These are phyloP conservation scores for sweet orange (Citrus sinensis) DNA, from an alignment of 345 rosid species.

Conservation along the genomic window DNA sequence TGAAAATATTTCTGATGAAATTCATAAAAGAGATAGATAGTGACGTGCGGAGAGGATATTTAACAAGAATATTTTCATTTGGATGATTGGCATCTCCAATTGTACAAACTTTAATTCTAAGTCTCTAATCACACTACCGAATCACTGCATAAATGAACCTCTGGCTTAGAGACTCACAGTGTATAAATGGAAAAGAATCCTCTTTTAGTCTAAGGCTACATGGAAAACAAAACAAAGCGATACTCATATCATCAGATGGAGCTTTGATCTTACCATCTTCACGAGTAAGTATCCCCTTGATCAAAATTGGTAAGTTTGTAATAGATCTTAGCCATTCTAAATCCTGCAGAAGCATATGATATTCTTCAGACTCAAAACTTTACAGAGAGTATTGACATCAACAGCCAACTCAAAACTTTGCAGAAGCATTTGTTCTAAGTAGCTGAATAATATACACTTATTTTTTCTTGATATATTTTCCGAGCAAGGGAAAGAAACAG, in stretches of 20 bases:
- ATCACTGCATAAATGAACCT: too few relatives aligned
- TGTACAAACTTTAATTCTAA: too few relatives aligned
- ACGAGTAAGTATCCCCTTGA: slow-evolving; percentile 74
- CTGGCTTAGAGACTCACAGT: too few relatives aligned
- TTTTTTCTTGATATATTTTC: not conserved
- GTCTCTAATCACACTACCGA: too few relatives aligned
- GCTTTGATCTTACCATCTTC: slow-evolving; percentile 67
- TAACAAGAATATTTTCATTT: too few relatives aligned
- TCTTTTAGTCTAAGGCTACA: not conserved
- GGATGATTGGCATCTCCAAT: not conserved
- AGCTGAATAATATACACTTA: not conserved
- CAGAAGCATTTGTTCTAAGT: not conserved
- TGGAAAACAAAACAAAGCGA: not conserved
- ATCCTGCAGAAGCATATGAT: slow-evolving; percentile 43
- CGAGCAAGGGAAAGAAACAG: not conserved
- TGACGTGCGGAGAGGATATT: too few relatives aligned
- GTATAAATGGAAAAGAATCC: too few relatives aligned
- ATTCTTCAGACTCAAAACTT: not conserved
- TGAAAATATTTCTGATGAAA: not conserved
- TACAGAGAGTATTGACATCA: not conserved
- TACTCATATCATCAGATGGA: slow-evolving; percentile 3
- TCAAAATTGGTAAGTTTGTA: slow-evolving; percentile 65
- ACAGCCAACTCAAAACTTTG: too few relatives aligned
- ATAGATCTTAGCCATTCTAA: slow-evolving; percentile 74
- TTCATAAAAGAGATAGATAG: too few relatives aligned